Conservation (phyloP, 106 monocot species). For the Acorus gramineus region DNA sequence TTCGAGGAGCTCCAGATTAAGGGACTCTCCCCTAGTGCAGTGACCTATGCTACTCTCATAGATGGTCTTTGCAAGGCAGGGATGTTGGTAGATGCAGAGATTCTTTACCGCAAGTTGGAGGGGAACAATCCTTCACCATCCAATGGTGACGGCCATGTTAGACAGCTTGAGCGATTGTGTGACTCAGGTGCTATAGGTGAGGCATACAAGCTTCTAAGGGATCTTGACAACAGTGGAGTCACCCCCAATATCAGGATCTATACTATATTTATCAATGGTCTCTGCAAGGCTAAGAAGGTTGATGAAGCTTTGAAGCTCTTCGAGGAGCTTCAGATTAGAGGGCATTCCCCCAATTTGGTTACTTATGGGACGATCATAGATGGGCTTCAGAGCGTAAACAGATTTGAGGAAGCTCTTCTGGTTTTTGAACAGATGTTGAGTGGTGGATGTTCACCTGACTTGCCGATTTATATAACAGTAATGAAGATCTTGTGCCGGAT, state of each 20-base stretch:
- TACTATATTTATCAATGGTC: constrained; percentile 56
- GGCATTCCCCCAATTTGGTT: constrained; percentile 41
- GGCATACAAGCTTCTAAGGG: constrained; percentile 74
- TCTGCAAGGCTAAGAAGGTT: constrained; percentile 45
- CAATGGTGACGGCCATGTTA: constrained; percentile 26
- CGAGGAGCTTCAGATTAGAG: constrained; percentile 47
- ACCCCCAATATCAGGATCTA: constrained; percentile 69
- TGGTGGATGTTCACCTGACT: constrained; percentile 32
- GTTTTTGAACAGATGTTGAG: constrained; percentile 46
- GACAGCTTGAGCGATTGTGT: constrained; percentile 40
- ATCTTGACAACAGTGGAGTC: constrained; percentile 52
- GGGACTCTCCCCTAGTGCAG: constrained; percentile 53
- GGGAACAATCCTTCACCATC: constrained; percentile 57
- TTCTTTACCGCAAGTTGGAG: constrained; percentile 71
- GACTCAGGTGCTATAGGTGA: constrained; percentile 43
- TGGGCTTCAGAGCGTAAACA: constrained; percentile 27
- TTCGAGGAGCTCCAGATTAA: constrained; percentile 70
- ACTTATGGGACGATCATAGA: constrained; percentile 59
- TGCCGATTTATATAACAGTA: constrained; percentile 38
- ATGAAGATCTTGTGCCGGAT: constrained; percentile 49
- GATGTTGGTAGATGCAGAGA: constrained; percentile 47
- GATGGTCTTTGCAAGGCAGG: constrained; percentile 57
- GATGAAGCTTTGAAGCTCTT: constrained; percentile 52
- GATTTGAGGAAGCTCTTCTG: constrained; percentile 30
- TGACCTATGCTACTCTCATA: constrained; percentile 73